Base-by-base conservation (phyloP, 345 rosid species). In the Murraya paniculata region DNA sequence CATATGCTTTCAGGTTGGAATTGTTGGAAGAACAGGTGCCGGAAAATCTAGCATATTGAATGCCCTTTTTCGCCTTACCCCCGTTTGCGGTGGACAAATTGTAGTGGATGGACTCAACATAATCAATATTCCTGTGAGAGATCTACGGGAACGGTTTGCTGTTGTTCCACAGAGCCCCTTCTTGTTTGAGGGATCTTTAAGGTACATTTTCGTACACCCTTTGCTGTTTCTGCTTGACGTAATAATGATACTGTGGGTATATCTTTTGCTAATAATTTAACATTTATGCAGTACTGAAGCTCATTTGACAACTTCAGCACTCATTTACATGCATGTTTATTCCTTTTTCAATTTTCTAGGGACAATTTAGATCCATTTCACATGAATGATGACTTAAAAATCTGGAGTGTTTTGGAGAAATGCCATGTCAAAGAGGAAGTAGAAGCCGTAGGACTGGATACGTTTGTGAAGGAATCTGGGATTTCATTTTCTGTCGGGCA, bases 131-230 rank as follows among this genome's bases (percentile, higher is more conserved):
- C 91, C 93, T 7, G 82, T 91, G 74, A 86, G 94, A 91, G 93
- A 95, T 82, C 94, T 95, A 22, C 94, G 98, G 69, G 82, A 90
- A 78, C 85, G 78, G 79, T 82, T 95, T 21, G 86, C 93, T 75
- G 89, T 93, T 87, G 99, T 95, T 67, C 99, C 98, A 71, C 99
- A 95, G 73, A 93, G 88, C 80, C 97, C 99, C 41, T 95, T 92
- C 85, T 77, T 95, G 35, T 95, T 93, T 76, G 91, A 93, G 85
- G 99, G 96, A 74, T 91, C 97, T 73, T 74, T 92, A 76, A 91
- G 98, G 98, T 93, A 62, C 64, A 16, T 25, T 13, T 8, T 9
- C 30, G 14, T 57, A 41, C 22, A 14, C 11, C 25, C 39, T 18
- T 27, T 57, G 22, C 67, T 16, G 27, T 33, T 56, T 28, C 28